Base-by-base conservation (phyloP, 371 early-diverging fungal genomes). In the Rhizopus arrhizus region DNA sequence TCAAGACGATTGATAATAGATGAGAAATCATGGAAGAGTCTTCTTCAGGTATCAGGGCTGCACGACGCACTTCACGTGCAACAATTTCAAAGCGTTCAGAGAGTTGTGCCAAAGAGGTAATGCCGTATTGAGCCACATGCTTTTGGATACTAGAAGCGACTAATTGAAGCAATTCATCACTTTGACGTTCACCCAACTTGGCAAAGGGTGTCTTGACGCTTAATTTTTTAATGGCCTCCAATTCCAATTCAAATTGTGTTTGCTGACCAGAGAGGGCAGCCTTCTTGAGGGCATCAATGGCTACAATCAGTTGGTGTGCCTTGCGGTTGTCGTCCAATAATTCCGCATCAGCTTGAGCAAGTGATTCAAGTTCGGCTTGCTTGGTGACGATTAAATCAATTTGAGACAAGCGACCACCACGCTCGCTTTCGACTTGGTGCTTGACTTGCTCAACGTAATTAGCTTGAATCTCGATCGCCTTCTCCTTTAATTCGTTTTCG, bases 401-500 rank as follows among this genome's bases (percentile, higher is more conserved):
- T 29, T 89, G 81, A 3, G 96, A 92, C 56, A 98, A 77, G 32
- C 96, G 90, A 22, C 96, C 95, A 40, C 88, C 89, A 45, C 96
- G 90, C 77, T 97, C 98, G 35, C 80, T 73, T 61, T 97, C 98
- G 2, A 97, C 92, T 40, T 88, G 82, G 15, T 82, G 77, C 59
- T 87, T 85, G 62, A 94, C 88, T 68, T 92, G 85, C 10, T 85
- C 80, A 28, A 78, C 71, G 75, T 82, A 86, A 16, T 80, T 73
- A 11, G 81, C 74, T 64, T 86, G 83, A 63, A 85, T 72, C 34
- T 79, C 80, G 28, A 76, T 64, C 9, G 81, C 82, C 50, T 85
- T 84, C 50, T 74, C 69, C 63, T 72, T 56, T 48, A 86, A 61
- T 58, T 77, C 82, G 6, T 66, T 61, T 48, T 72, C 45, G 36